Conservation (phyloP, 2,329 filamentous ascomycete species). For the Orbilia oligospora region DNA sequence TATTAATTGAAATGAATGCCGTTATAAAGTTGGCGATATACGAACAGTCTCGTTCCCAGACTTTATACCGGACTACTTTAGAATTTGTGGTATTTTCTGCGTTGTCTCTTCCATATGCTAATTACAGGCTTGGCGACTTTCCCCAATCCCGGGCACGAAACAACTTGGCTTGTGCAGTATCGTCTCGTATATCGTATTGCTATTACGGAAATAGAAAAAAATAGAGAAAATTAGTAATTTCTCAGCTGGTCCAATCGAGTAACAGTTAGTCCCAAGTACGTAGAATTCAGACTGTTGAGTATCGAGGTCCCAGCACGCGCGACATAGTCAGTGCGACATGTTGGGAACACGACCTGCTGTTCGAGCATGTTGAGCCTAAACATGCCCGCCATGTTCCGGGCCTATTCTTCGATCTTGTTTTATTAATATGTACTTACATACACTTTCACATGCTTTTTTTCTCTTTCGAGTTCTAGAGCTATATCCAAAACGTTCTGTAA, state of each 20-base stretch:
- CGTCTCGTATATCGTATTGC: too few relatives aligned
- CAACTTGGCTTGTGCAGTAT: too few relatives aligned
- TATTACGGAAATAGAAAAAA: too few relatives aligned
- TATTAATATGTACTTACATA: too few relatives aligned
- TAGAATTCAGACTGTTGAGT: slow-evolving; percentile 11
- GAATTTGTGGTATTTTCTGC: not conserved
- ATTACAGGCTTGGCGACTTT: too few relatives aligned
- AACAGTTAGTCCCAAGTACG: too few relatives aligned
- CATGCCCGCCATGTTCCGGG: not conserved
- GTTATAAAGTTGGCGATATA: too few relatives aligned
- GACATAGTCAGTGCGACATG: not conserved
- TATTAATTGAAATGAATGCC: too few relatives aligned
- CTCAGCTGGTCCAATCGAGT: too few relatives aligned
- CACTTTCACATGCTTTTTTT: slow-evolving; percentile 5
- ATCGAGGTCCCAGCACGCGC: not conserved
- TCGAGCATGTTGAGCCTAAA: not conserved
- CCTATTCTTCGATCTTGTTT: not conserved
- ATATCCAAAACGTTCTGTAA: not conserved
- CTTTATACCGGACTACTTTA: not conserved
- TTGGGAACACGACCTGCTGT: not conserved
- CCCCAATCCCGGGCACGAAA: too few relatives aligned
- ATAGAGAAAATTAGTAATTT: too few relatives aligned
- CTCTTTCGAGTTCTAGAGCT: not conserved
- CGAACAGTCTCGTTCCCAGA: too few relatives aligned
- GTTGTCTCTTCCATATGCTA: not conserved